Base-by-base conservation (phyloP, 225 moss, liverwort and hornwort species). In the Pleurozium schreberi region DNA sequence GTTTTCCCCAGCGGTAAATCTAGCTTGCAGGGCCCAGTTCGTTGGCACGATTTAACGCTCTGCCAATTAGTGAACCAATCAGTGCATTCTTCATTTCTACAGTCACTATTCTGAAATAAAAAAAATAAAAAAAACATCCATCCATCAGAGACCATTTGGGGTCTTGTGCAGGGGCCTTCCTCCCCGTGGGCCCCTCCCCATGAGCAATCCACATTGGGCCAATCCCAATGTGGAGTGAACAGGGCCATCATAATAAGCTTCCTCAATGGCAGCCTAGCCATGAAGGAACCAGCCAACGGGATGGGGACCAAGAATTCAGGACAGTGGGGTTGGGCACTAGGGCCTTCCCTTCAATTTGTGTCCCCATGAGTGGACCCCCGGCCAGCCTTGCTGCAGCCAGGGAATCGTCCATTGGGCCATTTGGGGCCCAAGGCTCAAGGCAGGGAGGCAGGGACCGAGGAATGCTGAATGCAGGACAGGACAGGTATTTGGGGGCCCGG, bases 1-100 rank as follows among this genome's bases (percentile, higher is more conserved):
- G n/a, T n/a, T n/a, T n/a, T n/a, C n/a, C n/a, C n/a, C n/a, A n/a
- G n/a, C n/a, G n/a, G n/a, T n/a, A n/a, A n/a, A n/a, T n/a, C n/a
- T n/a, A n/a, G n/a, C n/a, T n/a, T n/a, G n/a, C n/a, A n/a, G n/a
- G n/a, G n/a, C n/a, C n/a, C n/a, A n/a, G n/a, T n/a, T n/a, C n/a
- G n/a, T n/a, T n/a, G n/a, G n/a, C n/a, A n/a, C n/a, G n/a, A n/a
- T n/a, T n/a, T n/a, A n/a, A n/a, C n/a, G n/a, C n/a, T n/a, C n/a
- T n/a, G n/a, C n/a, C n/a, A n/a, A n/a, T n/a, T 42, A 12, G 1
- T 14, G 8, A 5, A 69, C 69, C 5, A 40, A 40, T 69, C 0
- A 14, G 8, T 40, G 69, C 69, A 40, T 69, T 69, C 26, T 69
- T 42, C 69, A 25, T 69, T 69, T 69, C 68, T 22, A 12, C 40